A percentile compares a stretch with the other conserved stretches of the same genome.
Evolutionary conservation across 2,329 filamentous ascomycete species (phyloP).

Genomic region (Zymoseptoria pseudotritici): DNA sequence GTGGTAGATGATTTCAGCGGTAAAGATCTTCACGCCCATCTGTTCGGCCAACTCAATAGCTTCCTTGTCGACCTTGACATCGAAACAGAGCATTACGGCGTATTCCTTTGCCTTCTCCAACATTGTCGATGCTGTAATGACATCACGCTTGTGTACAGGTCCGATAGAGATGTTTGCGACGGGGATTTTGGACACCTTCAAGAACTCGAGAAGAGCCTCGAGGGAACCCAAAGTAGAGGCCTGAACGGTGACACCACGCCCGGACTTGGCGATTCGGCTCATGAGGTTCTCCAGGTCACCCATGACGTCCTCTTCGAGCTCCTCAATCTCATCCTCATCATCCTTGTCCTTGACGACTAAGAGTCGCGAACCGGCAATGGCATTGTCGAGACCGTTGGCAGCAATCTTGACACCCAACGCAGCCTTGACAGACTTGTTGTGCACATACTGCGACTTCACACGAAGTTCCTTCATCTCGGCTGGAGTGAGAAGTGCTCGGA

Average conservation of each 20-base stretch:
- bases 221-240: slow-evolving; percentile 95
- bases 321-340: slow-evolving; percentile 67
- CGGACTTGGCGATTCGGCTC: slow-evolving; percentile 82
- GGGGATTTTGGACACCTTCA: slow-evolving; percentile 92
- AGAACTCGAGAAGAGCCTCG: slow-evolving; percentile 91
- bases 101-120: slow-evolving; percentile 90
- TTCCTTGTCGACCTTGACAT: slow-evolving; percentile 98
- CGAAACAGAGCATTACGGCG: slow-evolving; percentile 99
- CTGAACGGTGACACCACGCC: slow-evolving; percentile 92
- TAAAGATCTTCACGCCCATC: slow-evolving; percentile 94
- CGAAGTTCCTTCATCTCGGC: slow-evolving; percentile 89
- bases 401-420: slow-evolving; percentile 98
- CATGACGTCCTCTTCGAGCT: slow-evolving; percentile 94
- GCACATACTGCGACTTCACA: slow-evolving; percentile 91
- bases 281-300: slow-evolving; percentile 86
- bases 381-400: slow-evolving; percentile 87
- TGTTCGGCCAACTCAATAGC: slow-evolving; percentile 86
- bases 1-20: slow-evolving; percentile 98
- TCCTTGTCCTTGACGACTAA: slow-evolving; percentile 92
- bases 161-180: slow-evolving; percentile 96
- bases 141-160: slow-evolving; percentile 94
- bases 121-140: slow-evolving; percentile 92
- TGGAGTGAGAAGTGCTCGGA: slow-evolving; percentile 86
- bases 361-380: slow-evolving; percentile 91
- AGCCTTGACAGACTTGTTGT: slow-evolving; percentile 99